Percentiles rank a stretch among this genome's conserved stretches.
Evolutionary conservation across 371 early-diverging fungal species (phyloP).

Genomic region (Mortierella sp.): DNA sequence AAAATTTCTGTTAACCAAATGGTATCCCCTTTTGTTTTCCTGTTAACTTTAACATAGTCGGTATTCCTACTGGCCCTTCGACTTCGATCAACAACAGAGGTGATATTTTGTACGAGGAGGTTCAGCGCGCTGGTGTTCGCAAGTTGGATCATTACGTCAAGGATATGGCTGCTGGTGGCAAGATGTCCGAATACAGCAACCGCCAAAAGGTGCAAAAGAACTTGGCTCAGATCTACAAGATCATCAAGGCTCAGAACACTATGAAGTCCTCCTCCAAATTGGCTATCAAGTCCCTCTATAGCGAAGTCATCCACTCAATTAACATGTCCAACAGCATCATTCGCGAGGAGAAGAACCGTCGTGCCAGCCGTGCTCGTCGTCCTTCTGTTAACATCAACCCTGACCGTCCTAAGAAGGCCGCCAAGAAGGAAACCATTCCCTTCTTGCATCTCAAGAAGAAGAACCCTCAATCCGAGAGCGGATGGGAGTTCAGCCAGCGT

Average conservation of each 20-base stretch:
- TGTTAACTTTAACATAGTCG: slow-evolving; percentile 49
- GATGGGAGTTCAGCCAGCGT: slow-evolving; percentile 80
- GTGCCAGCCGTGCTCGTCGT: slow-evolving; percentile 60
- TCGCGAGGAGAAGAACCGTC: slow-evolving; percentile 68
- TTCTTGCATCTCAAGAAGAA: slow-evolving; percentile 84
- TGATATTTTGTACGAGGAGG: slow-evolving; percentile 87
- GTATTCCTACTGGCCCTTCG: slow-evolving; percentile 84
- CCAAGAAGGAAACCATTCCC: slow-evolving; percentile 80
- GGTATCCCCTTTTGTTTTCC: too few species aligned
- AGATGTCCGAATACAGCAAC: slow-evolving; percentile 77
- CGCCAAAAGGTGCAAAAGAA: slow-evolving; percentile 85
- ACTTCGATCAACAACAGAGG: slow-evolving; percentile 86
- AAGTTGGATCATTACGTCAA: slow-evolving; percentile 80
- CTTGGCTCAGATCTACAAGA: slow-evolving; percentile 82
- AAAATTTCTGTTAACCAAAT: not conserved
- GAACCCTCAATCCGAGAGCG: slow-evolving; percentile 68
- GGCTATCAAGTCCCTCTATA: slow-evolving; percentile 77
- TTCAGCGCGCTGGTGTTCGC: slow-evolving; percentile 74
- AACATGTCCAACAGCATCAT: slow-evolving; percentile 78
- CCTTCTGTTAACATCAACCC: slow-evolving; percentile 60
- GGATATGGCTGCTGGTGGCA: slow-evolving; percentile 78
- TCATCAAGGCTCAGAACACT: slow-evolving; percentile 80
- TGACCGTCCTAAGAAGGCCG: slow-evolving; percentile 66
- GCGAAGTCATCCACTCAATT: slow-evolving; percentile 82
- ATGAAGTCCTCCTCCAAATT: slow-evolving; percentile 81